A percentile compares a stretch with the other conserved stretches of the same genome.
These are phyloP conservation scores for Acanthamoeba lenticulata DNA, from an alignment of 208 protist species.

Conservation along the genomic window DNA sequence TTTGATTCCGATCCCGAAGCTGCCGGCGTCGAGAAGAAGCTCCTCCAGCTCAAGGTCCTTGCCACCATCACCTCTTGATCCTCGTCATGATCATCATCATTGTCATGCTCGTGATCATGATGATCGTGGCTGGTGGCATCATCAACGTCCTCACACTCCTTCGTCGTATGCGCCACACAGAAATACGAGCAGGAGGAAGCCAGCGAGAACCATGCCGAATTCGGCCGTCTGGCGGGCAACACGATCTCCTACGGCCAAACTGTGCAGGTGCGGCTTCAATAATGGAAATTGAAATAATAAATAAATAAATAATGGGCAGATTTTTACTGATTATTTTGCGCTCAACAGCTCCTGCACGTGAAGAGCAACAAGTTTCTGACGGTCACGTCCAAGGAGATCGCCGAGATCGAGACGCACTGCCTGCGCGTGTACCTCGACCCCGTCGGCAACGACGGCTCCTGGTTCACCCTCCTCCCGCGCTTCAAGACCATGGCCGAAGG, in stretches of 20 bases:
- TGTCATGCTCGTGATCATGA: no score
- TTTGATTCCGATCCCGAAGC: neutral
- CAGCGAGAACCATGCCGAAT: slow-evolving; percentile 21
- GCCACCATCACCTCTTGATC: no score
- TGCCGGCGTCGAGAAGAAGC: neutral
- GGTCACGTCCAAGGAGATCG: slow-evolving; percentile 47
- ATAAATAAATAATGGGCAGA: no score
- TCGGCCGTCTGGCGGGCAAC: neutral
- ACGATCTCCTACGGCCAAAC: slow-evolving; percentile 19
- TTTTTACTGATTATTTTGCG: neutral
- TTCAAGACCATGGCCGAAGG: slow-evolving; percentile 42
- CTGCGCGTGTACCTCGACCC: slow-evolving; percentile 35
- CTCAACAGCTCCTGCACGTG: neutral
- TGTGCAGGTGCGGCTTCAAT: neutral
- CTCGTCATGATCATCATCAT: no score
- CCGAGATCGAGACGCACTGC: slow-evolving; percentile 35
- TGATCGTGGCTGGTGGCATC: neutral
- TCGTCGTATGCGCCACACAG: neutral
- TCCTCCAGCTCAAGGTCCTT: neutral
- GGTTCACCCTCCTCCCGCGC: slow-evolving; percentile 55
- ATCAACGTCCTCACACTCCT: neutral
- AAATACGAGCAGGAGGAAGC: slow-evolving; percentile 12
- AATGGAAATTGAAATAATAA: no score
- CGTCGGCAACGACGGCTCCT: slow-evolving; percentile 47
- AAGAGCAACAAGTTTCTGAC: slow-evolving; percentile 64